phyloP scores from a whole-genome alignment of 208 protist genomes.

The Trypanosoma brucei region DNA sequence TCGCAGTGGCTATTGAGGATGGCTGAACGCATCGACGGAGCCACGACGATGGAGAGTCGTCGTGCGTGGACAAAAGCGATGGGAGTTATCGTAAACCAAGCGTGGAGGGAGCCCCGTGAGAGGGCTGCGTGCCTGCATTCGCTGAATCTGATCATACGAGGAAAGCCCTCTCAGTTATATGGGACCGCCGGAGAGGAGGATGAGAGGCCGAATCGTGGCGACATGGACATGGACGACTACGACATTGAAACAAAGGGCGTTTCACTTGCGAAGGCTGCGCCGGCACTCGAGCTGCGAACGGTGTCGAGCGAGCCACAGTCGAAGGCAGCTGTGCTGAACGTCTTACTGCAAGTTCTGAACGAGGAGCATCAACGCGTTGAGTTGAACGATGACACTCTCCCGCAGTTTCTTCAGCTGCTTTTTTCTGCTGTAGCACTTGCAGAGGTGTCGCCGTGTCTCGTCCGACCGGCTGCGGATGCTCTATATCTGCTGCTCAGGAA shows the following conservation, averaged over 20 bases:
- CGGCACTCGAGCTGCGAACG: not conserved
- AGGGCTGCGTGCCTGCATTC: constrained; percentile 1
- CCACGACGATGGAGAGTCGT: constrained; percentile 25
- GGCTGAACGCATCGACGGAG: constrained; percentile 34
- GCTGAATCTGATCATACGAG: constrained; percentile 18
- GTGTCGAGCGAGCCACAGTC: constrained; percentile 12
- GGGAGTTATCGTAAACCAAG: constrained; percentile 12
- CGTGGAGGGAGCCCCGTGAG: not conserved
- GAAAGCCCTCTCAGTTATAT: constrained; percentile 5
- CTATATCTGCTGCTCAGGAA: constrained; percentile 27
- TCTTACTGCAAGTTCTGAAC: constrained; percentile 8
- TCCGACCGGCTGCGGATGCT: constrained; percentile 36
- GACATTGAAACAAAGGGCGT: not conserved
- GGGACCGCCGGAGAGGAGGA: not conserved
- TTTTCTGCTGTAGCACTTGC: constrained; percentile 47
- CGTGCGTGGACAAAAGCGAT: constrained; percentile 30
- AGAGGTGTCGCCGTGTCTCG: constrained; percentile 54
- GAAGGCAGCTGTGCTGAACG: constrained; percentile 9
- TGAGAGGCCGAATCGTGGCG: not conserved
- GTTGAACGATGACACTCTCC: constrained; percentile 24
- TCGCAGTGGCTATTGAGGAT: constrained; percentile 19
- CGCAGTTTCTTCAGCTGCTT: constrained; percentile 20
- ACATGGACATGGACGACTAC: not conserved
- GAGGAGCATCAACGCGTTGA: constrained; percentile 4
- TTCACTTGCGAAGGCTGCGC: not conserved